A percentile compares a stretch with the other conserved stretches of the same genome.
These are phyloP conservation scores for Rhizopus arrhizus DNA, from an alignment of 371 early-diverging fungal genomes.

Conservation along the genomic window DNA sequence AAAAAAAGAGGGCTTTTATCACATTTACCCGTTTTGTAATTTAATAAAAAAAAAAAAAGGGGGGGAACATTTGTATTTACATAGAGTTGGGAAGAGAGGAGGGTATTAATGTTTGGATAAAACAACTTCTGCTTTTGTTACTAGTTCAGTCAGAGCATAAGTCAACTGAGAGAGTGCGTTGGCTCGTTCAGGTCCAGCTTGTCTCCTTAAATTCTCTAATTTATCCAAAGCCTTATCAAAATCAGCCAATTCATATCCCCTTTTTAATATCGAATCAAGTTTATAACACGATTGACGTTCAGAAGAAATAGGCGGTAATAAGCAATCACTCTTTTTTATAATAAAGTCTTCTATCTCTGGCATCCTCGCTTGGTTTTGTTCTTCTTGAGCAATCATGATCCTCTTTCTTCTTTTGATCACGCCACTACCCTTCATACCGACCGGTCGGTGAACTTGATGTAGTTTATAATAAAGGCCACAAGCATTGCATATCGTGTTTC, in stretches of 20 bases:
- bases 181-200: slow-evolving; percentile 36
- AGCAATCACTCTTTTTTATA: slow-evolving; percentile 5
- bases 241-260: slow-evolving; percentile 29
- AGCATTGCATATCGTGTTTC: slow-evolving; percentile 84
- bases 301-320: slow-evolving; percentile 33
- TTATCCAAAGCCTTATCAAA: slow-evolving; percentile 31
- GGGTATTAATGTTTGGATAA: slow-evolving; percentile 22
- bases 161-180: slow-evolving; percentile 34
- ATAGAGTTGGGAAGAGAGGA: neutral
- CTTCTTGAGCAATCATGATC: slow-evolving; percentile 43
- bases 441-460: slow-evolving; percentile 77
- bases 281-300: slow-evolving; percentile 31
- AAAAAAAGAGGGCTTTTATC: neutral
- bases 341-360: slow-evolving; percentile 41
- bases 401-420: slow-evolving; percentile 87
- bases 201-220: slow-evolving; percentile 34
- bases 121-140: slow-evolving; percentile 30
- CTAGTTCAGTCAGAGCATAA: slow-evolving; percentile 30
- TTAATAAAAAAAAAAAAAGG: too few species aligned
- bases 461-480: slow-evolving; percentile 87
- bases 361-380: slow-evolving; percentile 22
- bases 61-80: neutral
- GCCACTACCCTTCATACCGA: slow-evolving; percentile 74
- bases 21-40: neutral
- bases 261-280: slow-evolving; percentile 24